phyloP scores from a whole-genome alignment of 352 stramenopile genomes.

The Phytophthora podocarpi region DNA sequence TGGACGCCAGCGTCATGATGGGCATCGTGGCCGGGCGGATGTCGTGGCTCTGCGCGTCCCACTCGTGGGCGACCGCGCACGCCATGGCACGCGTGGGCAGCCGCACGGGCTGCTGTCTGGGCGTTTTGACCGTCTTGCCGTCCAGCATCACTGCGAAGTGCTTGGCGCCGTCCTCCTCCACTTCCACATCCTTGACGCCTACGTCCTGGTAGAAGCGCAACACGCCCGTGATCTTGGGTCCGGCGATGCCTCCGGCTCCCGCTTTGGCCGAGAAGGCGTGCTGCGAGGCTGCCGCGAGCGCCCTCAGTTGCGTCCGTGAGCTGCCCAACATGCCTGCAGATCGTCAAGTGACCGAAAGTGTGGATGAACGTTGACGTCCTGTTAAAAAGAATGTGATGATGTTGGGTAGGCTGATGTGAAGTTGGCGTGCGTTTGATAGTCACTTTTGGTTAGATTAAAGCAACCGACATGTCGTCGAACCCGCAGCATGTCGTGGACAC shows the following conservation, averaged over 20 bases:
- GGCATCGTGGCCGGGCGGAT: conserved; percentile 87
- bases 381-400: not conserved
- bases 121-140: conserved; percentile 84
- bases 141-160: conserved; percentile 79
- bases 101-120: conserved; percentile 59
- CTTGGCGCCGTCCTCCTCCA: conserved; percentile 28
- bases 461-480: conserved; percentile 80
- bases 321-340: conserved; percentile 34
- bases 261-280: conserved; percentile 57
- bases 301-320: conserved; percentile 29
- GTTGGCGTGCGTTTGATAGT: conserved; percentile 1
- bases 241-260: conserved; percentile 46
- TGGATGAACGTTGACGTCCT: conserved; percentile 12
- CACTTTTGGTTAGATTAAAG: conserved; percentile 14
- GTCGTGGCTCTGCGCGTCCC: conserved; percentile 77
- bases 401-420: conserved; percentile 1
- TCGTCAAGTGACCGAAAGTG: conserved; percentile 1
- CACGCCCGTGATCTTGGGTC: conserved; percentile 82
- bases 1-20: conserved; percentile 88
- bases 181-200: conserved; percentile 61
- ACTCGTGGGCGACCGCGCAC: conserved; percentile 79
- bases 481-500: conserved; percentile 90
- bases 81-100: conserved; percentile 75
- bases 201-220: conserved; percentile 88
- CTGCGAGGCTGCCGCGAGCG: conserved; percentile 24